Base-by-base conservation (phyloP, 352 stramenopile genomes). In the Peronospora farinosa region DNA sequence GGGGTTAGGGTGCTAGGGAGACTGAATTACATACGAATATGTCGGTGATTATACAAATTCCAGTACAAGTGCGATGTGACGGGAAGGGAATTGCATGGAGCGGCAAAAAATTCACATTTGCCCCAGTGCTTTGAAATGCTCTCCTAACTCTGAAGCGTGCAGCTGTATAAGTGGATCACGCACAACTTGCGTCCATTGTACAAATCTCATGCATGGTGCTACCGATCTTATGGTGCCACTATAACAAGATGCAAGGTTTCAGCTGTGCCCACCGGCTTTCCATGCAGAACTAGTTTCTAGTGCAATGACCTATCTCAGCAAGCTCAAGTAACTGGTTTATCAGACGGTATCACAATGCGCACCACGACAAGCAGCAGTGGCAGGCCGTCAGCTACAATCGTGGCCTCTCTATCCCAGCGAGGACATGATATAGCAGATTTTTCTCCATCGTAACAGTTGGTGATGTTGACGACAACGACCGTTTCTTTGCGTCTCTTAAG, bases 371-470 rank as follows among this genome's bases (percentile, higher is more conserved):
- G 54, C 40, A 31, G 15, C 37, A 31, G 7, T 30, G 40, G 10
- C 41, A 47, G 41, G 3, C 41, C 53, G 41, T 58, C 53, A 37
- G 48, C 38, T 33, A 27, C 13, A 19, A 13, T 31, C 7, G 8
- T 39, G 13, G 9, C 30, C 12, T 44, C 47, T 46, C 47, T 62
- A 57, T 62, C 32, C 52, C 53, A 42, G 36, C 54, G 54, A 58
- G 44, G 35, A 45, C 40, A 16, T 53, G 47, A 63, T 47, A 25
- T 19, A 42, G 15, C 41, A 32, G 40, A 49, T 58, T 54, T 45
- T 63, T 58, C 30, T 25, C 11, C 23, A 27, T 27, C 23, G 23
- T 27, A 4, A 27, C 23, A 27, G 23, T 7, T 27, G 5, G 5
- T 27, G 5, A 7, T 27, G 23, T 27, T 27, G 23, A 27, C 23